phyloP scores from a whole-genome alignment of 495 filamentous ascomycete genomes.

The Astrocystis sublimbata region DNA sequence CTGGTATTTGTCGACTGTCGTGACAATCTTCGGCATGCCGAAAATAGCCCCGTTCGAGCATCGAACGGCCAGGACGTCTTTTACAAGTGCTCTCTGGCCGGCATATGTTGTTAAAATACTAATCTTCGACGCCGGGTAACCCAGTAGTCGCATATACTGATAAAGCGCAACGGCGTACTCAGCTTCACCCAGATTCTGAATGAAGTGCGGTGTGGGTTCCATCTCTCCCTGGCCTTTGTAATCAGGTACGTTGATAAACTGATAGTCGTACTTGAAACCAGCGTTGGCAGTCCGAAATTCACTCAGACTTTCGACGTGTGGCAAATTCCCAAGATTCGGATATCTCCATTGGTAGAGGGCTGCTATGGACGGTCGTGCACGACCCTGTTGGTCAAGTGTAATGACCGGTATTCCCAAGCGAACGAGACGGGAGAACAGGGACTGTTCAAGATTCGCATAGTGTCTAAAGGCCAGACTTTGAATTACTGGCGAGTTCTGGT shows the following conservation, averaged over 20 bases:
- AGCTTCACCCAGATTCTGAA: constrained; percentile 95
- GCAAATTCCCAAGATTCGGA: constrained; percentile 73
- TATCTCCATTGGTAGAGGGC: constrained; percentile 95
- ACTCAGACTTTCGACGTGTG: constrained; percentile 61
- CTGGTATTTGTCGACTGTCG: constrained; percentile 97
- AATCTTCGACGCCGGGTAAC: constrained; percentile 90
- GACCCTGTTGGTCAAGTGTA: constrained; percentile 89
- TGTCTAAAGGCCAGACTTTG: constrained; percentile 95
- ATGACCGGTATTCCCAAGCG: constrained; percentile 87
- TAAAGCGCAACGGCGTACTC: constrained; percentile 95
- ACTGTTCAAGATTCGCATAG: constrained; percentile 95
- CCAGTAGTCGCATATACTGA: constrained; percentile 96
- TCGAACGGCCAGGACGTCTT: constrained; percentile 82
- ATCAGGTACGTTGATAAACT: constrained; percentile 94
- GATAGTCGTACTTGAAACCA: constrained; percentile 90
- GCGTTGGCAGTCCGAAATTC: constrained; percentile 87
- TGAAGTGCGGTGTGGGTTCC: constrained; percentile 93
- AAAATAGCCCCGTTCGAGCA: constrained; percentile 84
- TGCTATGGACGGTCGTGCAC: constrained; percentile 82
- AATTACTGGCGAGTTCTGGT: constrained; percentile 94
- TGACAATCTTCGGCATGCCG: constrained; percentile 85
- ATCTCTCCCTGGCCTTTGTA: constrained; percentile 89
- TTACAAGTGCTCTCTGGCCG: constrained; percentile 88
- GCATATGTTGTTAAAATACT: constrained; percentile 92
- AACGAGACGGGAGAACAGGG: constrained; percentile 86